Base-by-base conservation (phyloP, 225 moss, liverwort and hornwort species). In the Sphagnum contortum region DNA sequence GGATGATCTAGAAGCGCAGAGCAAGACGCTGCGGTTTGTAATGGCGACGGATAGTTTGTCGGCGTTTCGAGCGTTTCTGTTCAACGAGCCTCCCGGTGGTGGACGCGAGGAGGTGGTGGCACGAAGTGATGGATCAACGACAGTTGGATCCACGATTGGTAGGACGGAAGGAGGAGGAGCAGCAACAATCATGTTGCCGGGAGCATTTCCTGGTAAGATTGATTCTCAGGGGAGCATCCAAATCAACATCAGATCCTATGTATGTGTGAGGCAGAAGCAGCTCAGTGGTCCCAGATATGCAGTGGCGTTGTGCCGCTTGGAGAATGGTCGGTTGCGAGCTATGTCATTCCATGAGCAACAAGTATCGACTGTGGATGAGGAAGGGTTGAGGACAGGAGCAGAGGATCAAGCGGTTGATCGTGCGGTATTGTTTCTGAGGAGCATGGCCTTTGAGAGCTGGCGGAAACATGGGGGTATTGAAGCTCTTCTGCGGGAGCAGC, bases 401-500 rank as follows among this genome's bases (percentile, higher is more conserved):
- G 82, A 79, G 59, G 77, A 75, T 49, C 79, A 82, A 62, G 82
- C 71, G 2, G 70, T 91, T 56, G 86, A 75, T 52, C 87, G 77
- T 76, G 94, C 94, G 10, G 80, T 79, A 54, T 86, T 78, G 71
- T 95, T 95, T 76, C 64, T 95, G 77, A 89, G 94, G 64, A 79
- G 94, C 50, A 86, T 87, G 66, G 88, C 83, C 60, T 92, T 91
- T 61, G 91, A 92, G 67, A 89, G 72, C 77, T 95, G 91, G 91
- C 89, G 91, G 69, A 88, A 74, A 61, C 88, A 92, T 75, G 76
- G 64, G 50, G 48, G 70, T 51, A 80, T 69, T 71, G 91, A 94
- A 58, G 73, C 81, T 69, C 75, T 60, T 70, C 63, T 59, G 77
- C 85, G 77, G 81, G 77, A 72, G 66, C 89, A 87, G 67, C 91